Conservation (phyloP, 495 filamentous ascomycete genomes). For the Massariosphaeria phaeospora region DNA sequence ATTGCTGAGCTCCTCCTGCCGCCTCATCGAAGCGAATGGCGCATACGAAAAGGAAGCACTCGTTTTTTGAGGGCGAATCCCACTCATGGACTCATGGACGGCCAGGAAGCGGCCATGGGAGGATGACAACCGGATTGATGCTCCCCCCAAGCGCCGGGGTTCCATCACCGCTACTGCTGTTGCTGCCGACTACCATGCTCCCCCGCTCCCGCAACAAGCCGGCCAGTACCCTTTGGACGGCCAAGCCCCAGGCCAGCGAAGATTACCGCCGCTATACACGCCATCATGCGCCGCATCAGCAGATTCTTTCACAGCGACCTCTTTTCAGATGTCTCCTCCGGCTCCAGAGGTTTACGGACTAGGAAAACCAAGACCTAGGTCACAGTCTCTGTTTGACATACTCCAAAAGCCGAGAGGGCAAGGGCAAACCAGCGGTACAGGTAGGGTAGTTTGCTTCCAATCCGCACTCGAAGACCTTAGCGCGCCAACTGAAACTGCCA, state of each 20-base stretch:
- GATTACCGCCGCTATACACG: constrained; percentile 27
- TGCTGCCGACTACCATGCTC: constrained; percentile 4
- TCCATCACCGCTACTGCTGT: constrained; percentile 3
- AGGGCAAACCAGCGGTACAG: not conserved
- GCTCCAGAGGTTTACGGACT: not conserved
- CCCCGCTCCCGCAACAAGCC: constrained; percentile 31
- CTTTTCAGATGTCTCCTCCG: constrained; percentile 10
- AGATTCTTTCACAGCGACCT: not conserved
- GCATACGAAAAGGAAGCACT: constrained; percentile 12
- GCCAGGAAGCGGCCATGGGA: constrained; percentile 34
- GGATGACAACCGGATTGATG: constrained; percentile 18
- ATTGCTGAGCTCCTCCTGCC: constrained; percentile 14
- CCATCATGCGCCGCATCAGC: constrained; percentile 20
- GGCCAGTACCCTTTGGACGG: constrained; percentile 25
- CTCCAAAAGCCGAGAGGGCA: constrained; percentile 16
- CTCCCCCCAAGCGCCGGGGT: constrained; percentile 9
- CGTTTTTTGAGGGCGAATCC: constrained; percentile 20
- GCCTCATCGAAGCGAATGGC: constrained; percentile 28
- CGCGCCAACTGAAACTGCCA: no score
- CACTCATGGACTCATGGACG: constrained; percentile 30
- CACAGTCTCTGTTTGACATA: constrained; percentile 29
- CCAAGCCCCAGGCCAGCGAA: constrained; percentile 21
- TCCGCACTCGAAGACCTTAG: not conserved
- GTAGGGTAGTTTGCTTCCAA: constrained; percentile 10
- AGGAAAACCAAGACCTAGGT: constrained; percentile 13